These are phyloP conservation scores for Achaetomiella virescens DNA, from an alignment of 495 filamentous ascomycete species.

Conservation along the genomic window DNA sequence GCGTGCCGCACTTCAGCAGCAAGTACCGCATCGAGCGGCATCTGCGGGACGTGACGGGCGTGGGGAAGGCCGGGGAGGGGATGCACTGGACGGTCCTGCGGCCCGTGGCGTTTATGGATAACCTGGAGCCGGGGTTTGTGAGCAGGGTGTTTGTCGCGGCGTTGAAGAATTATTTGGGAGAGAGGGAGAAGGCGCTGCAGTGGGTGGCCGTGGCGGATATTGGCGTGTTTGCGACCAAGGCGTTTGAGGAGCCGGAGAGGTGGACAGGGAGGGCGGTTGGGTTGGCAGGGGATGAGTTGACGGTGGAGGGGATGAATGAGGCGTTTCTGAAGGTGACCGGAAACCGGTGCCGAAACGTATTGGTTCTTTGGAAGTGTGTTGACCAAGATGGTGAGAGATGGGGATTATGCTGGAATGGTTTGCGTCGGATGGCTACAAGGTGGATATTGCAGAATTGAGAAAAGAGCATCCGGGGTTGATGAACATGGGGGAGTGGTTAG, in stretches of 20 bases:
- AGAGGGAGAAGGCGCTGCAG: slow-evolving; percentile 47
- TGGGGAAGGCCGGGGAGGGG: slow-evolving; percentile 12
- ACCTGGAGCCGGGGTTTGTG: slow-evolving; percentile 50
- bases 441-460: slow-evolving; percentile 35
- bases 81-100: slow-evolving; percentile 59
- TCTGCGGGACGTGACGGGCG: slow-evolving; percentile 35
- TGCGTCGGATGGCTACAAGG: slow-evolving; percentile 38
- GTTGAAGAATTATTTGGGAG: slow-evolving; percentile 36
- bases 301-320: slow-evolving; percentile 33
- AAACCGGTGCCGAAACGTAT: slow-evolving; percentile 33
- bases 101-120: slow-evolving; percentile 66
- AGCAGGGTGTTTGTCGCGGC: slow-evolving; percentile 50
- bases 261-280: slow-evolving; percentile 37
- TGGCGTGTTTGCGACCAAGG: slow-evolving; percentile 56
- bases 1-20: slow-evolving; percentile 59
- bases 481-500: slow-evolving; percentile 39
- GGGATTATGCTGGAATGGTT: slow-evolving; percentile 44
- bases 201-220: slow-evolving; percentile 56
- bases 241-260: slow-evolving; percentile 39
- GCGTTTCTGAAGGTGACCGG: slow-evolving; percentile 37
- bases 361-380: slow-evolving; percentile 35
- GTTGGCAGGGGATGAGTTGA: slow-evolving; percentile 43
- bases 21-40: slow-evolving; percentile 64
- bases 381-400: slow-evolving; percentile 36
- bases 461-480: slow-evolving; percentile 33